These are phyloP conservation scores for Rhazya stricta DNA, from an alignment of 257 asterid species.

Conservation along the genomic window DNA sequence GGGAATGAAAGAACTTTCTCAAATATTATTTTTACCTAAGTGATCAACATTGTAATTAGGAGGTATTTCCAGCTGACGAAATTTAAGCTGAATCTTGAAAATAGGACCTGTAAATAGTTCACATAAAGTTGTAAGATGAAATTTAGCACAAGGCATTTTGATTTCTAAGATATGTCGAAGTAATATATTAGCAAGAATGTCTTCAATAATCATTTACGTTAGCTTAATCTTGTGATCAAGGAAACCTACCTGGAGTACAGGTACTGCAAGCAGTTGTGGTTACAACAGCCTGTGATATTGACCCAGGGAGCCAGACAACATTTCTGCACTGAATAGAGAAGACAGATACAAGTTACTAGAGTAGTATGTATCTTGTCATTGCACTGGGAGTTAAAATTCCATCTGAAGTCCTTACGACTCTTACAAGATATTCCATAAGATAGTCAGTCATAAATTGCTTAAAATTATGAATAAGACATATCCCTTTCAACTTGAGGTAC, in stretches of 20 bases:
- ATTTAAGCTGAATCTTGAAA: constrained; percentile 78
- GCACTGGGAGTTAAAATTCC: not conserved
- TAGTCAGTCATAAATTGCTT: not conserved
- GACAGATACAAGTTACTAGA: constrained; percentile 3
- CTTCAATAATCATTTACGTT: not conserved
- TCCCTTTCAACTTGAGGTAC: not conserved
- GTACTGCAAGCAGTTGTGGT: constrained; percentile 58
- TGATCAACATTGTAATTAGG: constrained; percentile 71
- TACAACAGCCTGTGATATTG: constrained; percentile 71
- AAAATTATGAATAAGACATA: not conserved
- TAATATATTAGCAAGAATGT: not conserved
- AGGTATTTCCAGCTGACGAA: constrained; percentile 93
- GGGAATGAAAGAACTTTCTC: not conserved
- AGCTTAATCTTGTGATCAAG: not conserved
- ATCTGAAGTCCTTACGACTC: not conserved
- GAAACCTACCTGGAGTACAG: constrained; percentile 75
- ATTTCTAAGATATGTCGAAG: not conserved
- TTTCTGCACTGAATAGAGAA: constrained; percentile 67
- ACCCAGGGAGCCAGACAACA: constrained; percentile 96
- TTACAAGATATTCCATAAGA: not conserved
- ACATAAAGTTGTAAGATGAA: constrained; percentile 20
- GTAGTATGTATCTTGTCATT: not conserved
- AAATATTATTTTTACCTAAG: constrained; percentile 43
- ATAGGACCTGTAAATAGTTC: constrained; percentile 58
- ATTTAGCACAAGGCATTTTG: constrained; percentile 14